These are phyloP conservation scores for Chenopodium quinoa DNA, from an alignment of 148 eudicot species.

Conservation along the genomic window DNA sequence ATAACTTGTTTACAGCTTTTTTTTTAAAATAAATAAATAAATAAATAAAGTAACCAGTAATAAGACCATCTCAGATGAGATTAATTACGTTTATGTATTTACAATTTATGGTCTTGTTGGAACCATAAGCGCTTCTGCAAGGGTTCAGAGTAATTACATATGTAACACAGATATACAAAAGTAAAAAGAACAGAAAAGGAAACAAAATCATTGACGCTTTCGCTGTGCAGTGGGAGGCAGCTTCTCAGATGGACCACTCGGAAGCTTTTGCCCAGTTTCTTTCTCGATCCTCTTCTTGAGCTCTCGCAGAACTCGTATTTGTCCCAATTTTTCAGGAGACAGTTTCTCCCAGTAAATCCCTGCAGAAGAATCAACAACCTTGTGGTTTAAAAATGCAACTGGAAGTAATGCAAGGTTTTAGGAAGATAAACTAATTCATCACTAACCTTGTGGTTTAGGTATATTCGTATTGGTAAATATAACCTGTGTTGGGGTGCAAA, in stretches of 20 bases:
- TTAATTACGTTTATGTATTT: too few species aligned
- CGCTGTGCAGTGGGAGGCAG: constrained; percentile 70
- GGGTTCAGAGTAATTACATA: too few species aligned
- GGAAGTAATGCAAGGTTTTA: neutral
- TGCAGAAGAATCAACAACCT: constrained; percentile 7
- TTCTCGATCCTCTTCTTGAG: constrained; percentile 75
- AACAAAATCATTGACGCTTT: constrained; percentile 6
- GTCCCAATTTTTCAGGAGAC: constrained; percentile 84
- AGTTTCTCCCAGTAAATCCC: constrained; percentile 95
- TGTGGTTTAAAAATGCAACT: neutral
- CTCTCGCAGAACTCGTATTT: constrained; percentile 65
- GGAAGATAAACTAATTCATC: neutral
- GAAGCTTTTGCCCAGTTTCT: constrained; percentile 80
- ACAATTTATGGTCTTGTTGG: too few species aligned
- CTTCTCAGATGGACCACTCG: constrained; percentile 75
- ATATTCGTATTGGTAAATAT: constrained; percentile 67
- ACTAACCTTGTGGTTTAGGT: constrained; percentile 90
- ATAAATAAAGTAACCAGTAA: too few species aligned
- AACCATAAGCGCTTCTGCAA: too few species aligned
- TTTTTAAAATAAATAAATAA: too few species aligned
- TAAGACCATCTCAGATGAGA: too few species aligned
- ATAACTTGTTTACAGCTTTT: too few species aligned
- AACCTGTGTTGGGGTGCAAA: constrained; percentile 89
- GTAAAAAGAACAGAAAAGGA: neutral
- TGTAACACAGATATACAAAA: neutral